Conservation (phyloP, 176 grass and related monocot species). For the Chloris gayana region DNA sequence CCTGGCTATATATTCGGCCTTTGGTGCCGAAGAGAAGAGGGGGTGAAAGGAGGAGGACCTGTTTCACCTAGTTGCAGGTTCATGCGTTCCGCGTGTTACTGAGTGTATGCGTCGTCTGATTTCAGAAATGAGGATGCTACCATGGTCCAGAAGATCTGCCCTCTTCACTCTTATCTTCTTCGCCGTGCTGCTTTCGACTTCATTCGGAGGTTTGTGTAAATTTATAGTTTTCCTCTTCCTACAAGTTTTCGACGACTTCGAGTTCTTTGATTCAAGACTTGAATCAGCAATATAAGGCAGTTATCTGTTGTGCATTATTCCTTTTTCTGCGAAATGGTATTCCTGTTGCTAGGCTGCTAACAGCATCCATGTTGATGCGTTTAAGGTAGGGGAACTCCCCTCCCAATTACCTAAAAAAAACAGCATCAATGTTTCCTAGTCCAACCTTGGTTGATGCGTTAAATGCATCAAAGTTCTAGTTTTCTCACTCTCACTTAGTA, state of each 20-base stretch:
- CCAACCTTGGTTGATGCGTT: neutral
- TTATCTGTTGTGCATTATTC: neutral
- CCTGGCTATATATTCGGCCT: conserved; percentile 32
- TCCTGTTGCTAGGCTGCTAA: neutral
- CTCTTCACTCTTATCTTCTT: conserved; percentile 29
- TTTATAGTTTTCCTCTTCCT: neutral
- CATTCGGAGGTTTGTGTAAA: conserved; percentile 24
- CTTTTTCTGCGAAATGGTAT: too few species aligned
- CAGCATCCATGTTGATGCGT: neutral
- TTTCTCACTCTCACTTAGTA: neutral
- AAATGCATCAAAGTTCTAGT: neutral
- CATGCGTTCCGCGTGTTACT: conserved; percentile 25
- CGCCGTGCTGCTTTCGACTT: conserved; percentile 23
- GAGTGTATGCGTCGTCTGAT: conserved; percentile 11
- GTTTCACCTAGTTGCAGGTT: conserved; percentile 32
- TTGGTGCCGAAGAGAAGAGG: neutral
- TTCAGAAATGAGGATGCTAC: conserved; percentile 22
- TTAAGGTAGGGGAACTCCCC: too few species aligned
- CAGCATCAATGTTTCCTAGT: neutral
- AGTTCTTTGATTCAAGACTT: neutral
- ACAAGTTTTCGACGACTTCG: neutral
- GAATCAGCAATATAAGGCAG: neutral
- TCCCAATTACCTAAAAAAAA: too few species aligned
- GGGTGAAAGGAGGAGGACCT: conserved; percentile 1
- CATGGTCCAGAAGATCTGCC: conserved; percentile 12